Evolutionary conservation across 306 rosid species (phyloP).

Genomic region (Lablab purpureus): DNA sequence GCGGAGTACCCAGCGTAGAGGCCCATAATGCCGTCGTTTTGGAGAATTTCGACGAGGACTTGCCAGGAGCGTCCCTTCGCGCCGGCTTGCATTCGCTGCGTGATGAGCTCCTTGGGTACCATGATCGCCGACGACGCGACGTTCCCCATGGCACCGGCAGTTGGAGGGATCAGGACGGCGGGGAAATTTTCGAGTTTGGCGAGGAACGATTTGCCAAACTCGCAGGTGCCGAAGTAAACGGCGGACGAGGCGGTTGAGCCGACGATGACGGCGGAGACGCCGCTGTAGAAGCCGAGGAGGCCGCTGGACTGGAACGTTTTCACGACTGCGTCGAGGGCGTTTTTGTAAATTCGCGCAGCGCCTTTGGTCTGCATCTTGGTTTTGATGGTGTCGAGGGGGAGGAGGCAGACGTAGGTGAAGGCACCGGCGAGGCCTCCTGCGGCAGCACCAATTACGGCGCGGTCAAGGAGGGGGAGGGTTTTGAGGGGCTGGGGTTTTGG

Average conservation of each 20-base stretch:
- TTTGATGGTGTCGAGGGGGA: conserved; percentile 85
- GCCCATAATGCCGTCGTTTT: conserved; percentile 84
- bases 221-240: conserved; percentile 87
- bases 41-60: conserved; percentile 62
- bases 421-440: conserved; percentile 96
- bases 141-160: conserved; percentile 91
- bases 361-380: conserved; percentile 92
- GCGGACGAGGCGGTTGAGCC: conserved; percentile 94
- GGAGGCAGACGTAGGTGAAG: conserved; percentile 92
- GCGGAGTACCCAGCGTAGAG: conserved; percentile 86
- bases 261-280: conserved; percentile 83
- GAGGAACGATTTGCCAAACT: conserved; percentile 80
- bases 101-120: conserved; percentile 92
- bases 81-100: conserved; percentile 92
- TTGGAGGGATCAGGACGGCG: conserved; percentile 72
- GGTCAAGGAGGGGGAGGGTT: conserved; percentile 75
- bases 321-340: conserved; percentile 67
- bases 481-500: conserved; percentile 55
- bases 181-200: conserved; percentile 61
- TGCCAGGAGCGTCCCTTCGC: conserved; percentile 81
- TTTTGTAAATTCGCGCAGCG: conserved; percentile 74
- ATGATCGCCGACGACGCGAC: conserved; percentile 82
- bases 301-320: conserved; percentile 79
- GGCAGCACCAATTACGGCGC: conserved; percentile 84
- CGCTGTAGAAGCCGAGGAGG: conserved; percentile 79